Conservation (phyloP, 2,329 filamentous ascomycete genomes). For the Claviceps cyperi region DNA sequence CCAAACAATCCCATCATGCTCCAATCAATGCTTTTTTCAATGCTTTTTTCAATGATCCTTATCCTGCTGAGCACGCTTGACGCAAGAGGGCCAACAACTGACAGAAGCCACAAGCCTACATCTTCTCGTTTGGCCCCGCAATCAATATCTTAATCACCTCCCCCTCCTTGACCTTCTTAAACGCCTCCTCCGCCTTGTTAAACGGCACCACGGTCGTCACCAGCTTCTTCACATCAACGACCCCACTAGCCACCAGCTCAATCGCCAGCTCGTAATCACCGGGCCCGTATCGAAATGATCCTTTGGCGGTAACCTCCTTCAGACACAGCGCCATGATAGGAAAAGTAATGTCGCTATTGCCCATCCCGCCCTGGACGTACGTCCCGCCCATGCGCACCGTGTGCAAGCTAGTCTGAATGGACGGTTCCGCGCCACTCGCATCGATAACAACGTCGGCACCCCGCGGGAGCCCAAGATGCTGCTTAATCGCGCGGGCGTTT, state of each 20-base stretch:
- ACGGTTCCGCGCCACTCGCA: slow-evolving; percentile 63
- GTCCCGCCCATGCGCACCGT: slow-evolving; percentile 55
- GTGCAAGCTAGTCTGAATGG: slow-evolving; percentile 62
- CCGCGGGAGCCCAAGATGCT: slow-evolving; percentile 44
- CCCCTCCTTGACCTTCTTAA: slow-evolving; percentile 71
- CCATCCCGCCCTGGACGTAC: slow-evolving; percentile 84
- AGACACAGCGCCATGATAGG: slow-evolving; percentile 81
- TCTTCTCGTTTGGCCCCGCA: slow-evolving; percentile 35
- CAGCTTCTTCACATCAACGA: slow-evolving; percentile 68
- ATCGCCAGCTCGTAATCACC: slow-evolving; percentile 81
- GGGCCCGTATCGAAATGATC: slow-evolving; percentile 77
- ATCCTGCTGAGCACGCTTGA: no score
- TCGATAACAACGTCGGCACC: slow-evolving; percentile 72
- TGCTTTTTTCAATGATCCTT: no score
- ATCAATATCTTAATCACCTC: slow-evolving; percentile 62
- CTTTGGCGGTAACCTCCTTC: slow-evolving; percentile 78
- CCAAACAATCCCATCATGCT: no score
- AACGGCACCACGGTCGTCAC: slow-evolving; percentile 69
- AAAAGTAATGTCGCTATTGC: slow-evolving; percentile 73
- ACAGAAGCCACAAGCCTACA: no score
- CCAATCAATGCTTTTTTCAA: no score
- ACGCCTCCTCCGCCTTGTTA: slow-evolving; percentile 69
- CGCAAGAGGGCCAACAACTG: no score
- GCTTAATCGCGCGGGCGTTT: slow-evolving; percentile 56
- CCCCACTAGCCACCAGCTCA: slow-evolving; percentile 56